These are phyloP conservation scores for Lipomyces chichibuensis DNA, from an alignment of 805 yeast genomes.

Conservation along the genomic window DNA sequence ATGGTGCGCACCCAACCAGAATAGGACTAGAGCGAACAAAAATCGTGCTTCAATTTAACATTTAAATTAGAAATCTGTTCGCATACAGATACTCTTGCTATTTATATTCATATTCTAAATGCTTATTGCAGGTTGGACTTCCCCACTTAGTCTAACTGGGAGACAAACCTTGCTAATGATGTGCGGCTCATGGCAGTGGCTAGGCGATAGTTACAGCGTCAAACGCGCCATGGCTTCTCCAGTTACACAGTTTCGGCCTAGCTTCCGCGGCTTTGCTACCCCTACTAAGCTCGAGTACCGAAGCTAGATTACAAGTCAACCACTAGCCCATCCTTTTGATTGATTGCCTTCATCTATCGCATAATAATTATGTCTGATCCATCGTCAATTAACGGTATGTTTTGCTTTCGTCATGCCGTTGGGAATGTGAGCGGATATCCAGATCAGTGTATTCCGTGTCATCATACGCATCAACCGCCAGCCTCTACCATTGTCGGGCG, in stretches of 20 bases:
- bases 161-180: not conserved
- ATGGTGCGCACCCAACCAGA: not conserved
- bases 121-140: not conserved
- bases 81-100: not conserved
- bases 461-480: not conserved
- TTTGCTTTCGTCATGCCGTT: not conserved
- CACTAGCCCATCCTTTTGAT: not conserved
- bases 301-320: not conserved
- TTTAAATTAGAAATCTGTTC: not conserved
- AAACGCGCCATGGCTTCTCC: not conserved
- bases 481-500: not conserved
- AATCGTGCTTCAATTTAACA: no score
- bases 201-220: not conserved
- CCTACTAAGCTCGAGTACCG: not conserved
- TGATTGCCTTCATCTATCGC: not conserved
- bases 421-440: not conserved
- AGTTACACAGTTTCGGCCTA: not conserved
- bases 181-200: not conserved
- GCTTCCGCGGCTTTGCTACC: not conserved
- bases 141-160: not conserved
- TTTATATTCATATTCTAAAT: not conserved
- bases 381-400: slow-evolving; percentile 30
- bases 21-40: not conserved
- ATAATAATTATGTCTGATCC: slow-evolving; percentile 31
- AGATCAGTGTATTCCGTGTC: not conserved